A percentile compares a stretch with the other conserved stretches of the same genome.
These are phyloP conservation scores for Chaetomiaceae sp. DNA, from an alignment of 2,329 filamentous ascomycete genomes.

Conservation along the genomic window DNA sequence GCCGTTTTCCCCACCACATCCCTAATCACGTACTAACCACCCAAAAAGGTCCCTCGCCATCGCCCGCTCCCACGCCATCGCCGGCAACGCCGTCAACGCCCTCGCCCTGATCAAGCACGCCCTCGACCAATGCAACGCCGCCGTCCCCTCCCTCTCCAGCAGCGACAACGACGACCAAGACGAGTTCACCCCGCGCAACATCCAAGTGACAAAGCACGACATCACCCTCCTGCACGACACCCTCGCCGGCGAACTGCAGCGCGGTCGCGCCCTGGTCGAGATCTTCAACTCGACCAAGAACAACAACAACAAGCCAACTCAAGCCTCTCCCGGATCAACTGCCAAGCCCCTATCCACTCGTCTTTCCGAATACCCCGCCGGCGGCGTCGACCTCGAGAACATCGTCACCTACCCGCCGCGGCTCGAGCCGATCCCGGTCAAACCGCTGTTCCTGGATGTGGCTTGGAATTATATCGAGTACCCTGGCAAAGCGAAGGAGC, in stretches of 20 bases:
- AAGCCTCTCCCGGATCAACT: conserved; percentile 5
- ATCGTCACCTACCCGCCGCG: conserved; percentile 84
- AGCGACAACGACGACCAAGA: conserved; percentile 32
- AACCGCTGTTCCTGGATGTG: conserved; percentile 92
- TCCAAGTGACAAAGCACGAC: conserved; percentile 61
- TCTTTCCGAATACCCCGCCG: conserved; percentile 68
- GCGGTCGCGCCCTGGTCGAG: conserved; percentile 80
- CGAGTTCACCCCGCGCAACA: conserved; percentile 53
- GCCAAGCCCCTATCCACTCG: conserved; percentile 65
- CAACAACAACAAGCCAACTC: conserved; percentile 42
- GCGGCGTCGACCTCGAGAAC: conserved; percentile 69
- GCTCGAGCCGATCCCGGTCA: conserved; percentile 78
- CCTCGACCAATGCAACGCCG: conserved; percentile 53
- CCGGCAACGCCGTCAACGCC: conserved; percentile 69
- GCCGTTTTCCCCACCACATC: conserved; percentile 24
- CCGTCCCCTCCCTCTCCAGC: conserved; percentile 43
- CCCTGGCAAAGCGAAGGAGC: conserved; percentile 53
- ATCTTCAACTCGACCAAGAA: conserved; percentile 51
- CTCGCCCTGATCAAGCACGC: conserved; percentile 80
- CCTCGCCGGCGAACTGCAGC: conserved; percentile 68
- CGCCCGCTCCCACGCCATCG: conserved; percentile 75
- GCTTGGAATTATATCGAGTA: conserved; percentile 98
- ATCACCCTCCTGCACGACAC: conserved; percentile 55
- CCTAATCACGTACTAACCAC: not conserved
- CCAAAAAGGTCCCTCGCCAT: conserved; percentile 65